Percentiles rank a stretch among this genome's conserved stretches.
Conservation (phyloP, 2,329 filamentous ascomycete species). For the Verticillium nonalfalfae region DNA sequence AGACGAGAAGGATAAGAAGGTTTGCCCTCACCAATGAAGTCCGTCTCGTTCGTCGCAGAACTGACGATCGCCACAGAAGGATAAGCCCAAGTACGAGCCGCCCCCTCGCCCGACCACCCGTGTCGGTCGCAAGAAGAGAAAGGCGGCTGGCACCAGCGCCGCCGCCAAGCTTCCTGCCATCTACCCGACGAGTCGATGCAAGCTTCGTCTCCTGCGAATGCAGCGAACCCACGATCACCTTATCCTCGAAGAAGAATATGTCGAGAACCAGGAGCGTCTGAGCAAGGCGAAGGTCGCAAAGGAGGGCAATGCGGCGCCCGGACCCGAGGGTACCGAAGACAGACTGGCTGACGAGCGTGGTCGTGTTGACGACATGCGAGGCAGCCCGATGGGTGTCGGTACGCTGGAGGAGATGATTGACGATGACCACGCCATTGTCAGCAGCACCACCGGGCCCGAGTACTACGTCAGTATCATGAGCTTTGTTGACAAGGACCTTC, state of each 20-base stretch:
- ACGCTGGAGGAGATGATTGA: constrained; percentile 98
- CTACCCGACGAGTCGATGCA: constrained; percentile 94
- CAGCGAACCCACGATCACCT: constrained; percentile 97
- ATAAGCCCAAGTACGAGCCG: constrained; percentile 99
- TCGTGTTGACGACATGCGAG: constrained; percentile 96
- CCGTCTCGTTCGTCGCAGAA: not conserved
- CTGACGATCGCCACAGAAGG: constrained; percentile 59
- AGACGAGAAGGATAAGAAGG: constrained; percentile 93
- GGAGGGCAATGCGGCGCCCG: constrained; percentile 58
- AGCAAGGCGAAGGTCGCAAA: constrained; percentile 84
- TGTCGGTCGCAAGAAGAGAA: constrained; percentile 98
- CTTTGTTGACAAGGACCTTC: constrained; percentile 96
- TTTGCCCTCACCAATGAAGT: constrained; percentile 19
- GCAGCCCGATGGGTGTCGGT: constrained; percentile 96
- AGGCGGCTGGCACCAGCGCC: constrained; percentile 84
- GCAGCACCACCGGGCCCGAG: constrained; percentile 92
- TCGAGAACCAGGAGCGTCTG: constrained; percentile 96
- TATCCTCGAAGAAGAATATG: constrained; percentile 94
- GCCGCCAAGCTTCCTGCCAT: constrained; percentile 91
- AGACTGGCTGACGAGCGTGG: constrained; percentile 90
- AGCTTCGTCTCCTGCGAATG: constrained; percentile 94
- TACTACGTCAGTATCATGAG: constrained; percentile 99
- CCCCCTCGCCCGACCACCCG: constrained; percentile 94
- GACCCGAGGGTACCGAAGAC: constrained; percentile 68
- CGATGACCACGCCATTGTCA: constrained; percentile 97